Evolutionary conservation across 176 grass and related monocot species (phyloP).

Genomic region (Juncus inflexus): DNA sequence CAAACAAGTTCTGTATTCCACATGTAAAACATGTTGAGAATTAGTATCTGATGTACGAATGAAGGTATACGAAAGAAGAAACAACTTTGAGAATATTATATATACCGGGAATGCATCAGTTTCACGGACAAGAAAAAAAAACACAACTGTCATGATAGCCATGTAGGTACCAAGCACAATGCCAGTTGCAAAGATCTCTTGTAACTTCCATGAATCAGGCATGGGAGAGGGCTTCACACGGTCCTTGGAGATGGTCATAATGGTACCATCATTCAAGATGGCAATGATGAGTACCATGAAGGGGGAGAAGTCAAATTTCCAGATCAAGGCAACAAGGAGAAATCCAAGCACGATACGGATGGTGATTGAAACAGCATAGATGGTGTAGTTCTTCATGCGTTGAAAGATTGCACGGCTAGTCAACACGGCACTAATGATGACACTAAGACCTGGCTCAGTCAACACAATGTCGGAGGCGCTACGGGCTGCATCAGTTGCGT

Average conservation of each 20-base stretch:
- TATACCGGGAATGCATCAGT: constrained; percentile 63
- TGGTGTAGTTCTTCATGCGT: constrained; percentile 98
- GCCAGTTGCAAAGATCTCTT: constrained; percentile 85
- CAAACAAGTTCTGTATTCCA: constrained; percentile 34
- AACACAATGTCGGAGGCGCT: constrained; percentile 84
- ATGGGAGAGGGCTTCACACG: constrained; percentile 59
- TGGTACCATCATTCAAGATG: constrained; percentile 91
- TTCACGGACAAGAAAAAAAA: constrained; percentile 48
- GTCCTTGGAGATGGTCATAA: constrained; percentile 97
- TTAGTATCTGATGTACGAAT: background rate
- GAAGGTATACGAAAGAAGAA: background rate
- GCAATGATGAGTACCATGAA: constrained; percentile 97
- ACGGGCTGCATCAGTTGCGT: constrained; percentile 70
- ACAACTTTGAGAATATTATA: background rate
- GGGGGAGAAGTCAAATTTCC: constrained; percentile 71
- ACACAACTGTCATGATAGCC: constrained; percentile 71
- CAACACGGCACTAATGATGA: constrained; percentile 70
- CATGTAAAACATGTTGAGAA: background rate
- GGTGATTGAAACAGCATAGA: constrained; percentile 87
- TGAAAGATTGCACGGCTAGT: constrained; percentile 84
- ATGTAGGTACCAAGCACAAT: constrained; percentile 80
- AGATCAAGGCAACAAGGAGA: constrained; percentile 75
- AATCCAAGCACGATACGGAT: constrained; percentile 77
- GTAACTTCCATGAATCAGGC: constrained; percentile 63
- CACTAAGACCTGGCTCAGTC: constrained; percentile 71